Conservation (phyloP, 2,329 filamentous ascomycete genomes). For the Cladophialophora chaetospira region DNA sequence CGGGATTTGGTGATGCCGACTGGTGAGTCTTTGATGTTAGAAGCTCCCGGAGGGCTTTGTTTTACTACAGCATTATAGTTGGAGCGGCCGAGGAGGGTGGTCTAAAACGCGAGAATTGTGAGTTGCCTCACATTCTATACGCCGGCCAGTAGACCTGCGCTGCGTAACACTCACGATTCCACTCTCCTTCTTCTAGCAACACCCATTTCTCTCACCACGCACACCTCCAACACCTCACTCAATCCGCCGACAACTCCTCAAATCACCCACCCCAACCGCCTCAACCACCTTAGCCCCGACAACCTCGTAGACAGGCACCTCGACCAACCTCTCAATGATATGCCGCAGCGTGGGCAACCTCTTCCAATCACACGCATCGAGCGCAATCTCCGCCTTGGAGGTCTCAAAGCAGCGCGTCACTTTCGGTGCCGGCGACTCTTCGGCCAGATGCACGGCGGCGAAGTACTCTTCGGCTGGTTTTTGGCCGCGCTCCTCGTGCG, state of each 20-base stretch:
- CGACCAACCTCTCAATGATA: slow-evolving; percentile 53
- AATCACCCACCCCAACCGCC: slow-evolving; percentile 50
- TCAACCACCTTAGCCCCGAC: slow-evolving; percentile 59
- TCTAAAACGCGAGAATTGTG: no score
- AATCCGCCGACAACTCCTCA: slow-evolving; percentile 6
- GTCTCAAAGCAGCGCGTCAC: slow-evolving; percentile 43
- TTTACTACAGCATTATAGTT: no score
- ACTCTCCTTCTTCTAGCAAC: no score
- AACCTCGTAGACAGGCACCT: slow-evolving; percentile 60
- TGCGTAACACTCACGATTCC: no score
- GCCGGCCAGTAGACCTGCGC: no score
- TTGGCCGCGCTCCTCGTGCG: slow-evolving; percentile 49
- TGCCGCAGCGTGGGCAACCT: slow-evolving; percentile 63
- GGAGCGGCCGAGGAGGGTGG: no score
- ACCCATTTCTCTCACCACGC: no score
- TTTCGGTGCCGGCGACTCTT: slow-evolving; percentile 35
- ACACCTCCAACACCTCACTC: no score
- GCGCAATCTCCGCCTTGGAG: slow-evolving; percentile 48
- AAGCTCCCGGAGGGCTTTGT: no score
- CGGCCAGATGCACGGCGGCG: slow-evolving; percentile 42
- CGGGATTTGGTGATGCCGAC: no score
- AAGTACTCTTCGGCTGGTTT: slow-evolving; percentile 60
- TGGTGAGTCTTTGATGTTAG: no score
- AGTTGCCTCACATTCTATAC: no score
- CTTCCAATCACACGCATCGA: slow-evolving; percentile 56